Evolutionary conservation across 495 filamentous ascomycete species (phyloP), one percentile per base, ranked within the genome.

Genomic region (Penicillium mononematosum): DNA sequence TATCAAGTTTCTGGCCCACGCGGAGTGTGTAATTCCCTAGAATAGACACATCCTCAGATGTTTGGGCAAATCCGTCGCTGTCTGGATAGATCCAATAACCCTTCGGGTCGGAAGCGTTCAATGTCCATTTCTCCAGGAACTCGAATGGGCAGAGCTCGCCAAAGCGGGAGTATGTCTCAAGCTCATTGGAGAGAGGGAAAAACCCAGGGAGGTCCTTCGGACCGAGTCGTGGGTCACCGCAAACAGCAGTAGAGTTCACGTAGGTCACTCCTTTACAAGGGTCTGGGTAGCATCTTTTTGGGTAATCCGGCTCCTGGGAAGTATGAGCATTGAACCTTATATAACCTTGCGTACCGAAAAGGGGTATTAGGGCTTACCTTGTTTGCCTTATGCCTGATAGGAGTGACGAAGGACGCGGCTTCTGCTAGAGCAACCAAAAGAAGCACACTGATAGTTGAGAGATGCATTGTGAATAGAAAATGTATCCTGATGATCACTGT

Each of bases 201-300:
- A 52, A 61, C 3, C 48, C 58, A 1, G 82, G 81, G 5, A 77
- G 69, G 3, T 55, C 45, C 6, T 70, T 62, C 2, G 81, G 81
- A 2, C 82, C 81, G 1, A 84, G 76, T 19, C 81, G 79, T 0
- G 61, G 56, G 61, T 84, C 80, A 24, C 79, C 74, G 63, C 81
- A 84, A 58, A 83, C 62, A 59, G 78, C 81, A 41, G 61, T 62
- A 2, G 45, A 25, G 45, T 69, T 61, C 50, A 60, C 65, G 59
- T 67, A 70, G 46, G 69, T 71, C 53, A 79, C 77, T 24, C 72
- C 72, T 7, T 53, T 58, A 64, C 78, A 81, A 39, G 71, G 69
- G 42, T 72, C 48, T 41, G 63, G 59, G 22, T 60, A 51, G 34
- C 65, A 68, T 45, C 50, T 58, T 12, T 47, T 16, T 17, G 63